Evolutionary conservation across 169 alveolate species (phyloP).

Genomic region (Eimeria zaria): DNA sequence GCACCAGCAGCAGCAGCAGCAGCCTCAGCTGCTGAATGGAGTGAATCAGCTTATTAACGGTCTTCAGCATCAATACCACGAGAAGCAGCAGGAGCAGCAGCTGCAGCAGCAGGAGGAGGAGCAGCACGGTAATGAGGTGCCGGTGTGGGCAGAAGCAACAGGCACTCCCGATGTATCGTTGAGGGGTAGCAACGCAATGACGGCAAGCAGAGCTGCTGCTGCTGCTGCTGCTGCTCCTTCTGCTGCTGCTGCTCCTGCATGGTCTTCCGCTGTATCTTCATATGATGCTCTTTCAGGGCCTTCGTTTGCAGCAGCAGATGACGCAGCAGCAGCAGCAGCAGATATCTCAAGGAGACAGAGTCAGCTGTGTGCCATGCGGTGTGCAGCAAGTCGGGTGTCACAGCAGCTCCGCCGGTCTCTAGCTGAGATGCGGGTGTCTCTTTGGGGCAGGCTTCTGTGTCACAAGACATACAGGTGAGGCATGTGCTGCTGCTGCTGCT

Average conservation of each 20-base stretch:
- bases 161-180: not conserved
- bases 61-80: not conserved
- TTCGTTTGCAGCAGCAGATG: not conserved
- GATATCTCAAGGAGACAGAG: slow-evolving; percentile 25
- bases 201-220: slow-evolving; percentile 14
- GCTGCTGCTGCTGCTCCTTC: no score
- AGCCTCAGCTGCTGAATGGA: slow-evolving; percentile 22
- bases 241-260: not conserved
- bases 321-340: slow-evolving; percentile 61
- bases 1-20: slow-evolving; percentile 69
- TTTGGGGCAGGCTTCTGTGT: slow-evolving; percentile 12
- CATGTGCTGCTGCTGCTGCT: slow-evolving; percentile 50
- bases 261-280: not conserved
- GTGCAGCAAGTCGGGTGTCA: slow-evolving; percentile 43
- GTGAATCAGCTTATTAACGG: not conserved
- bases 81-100: slow-evolving; percentile 28
- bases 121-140: not conserved
- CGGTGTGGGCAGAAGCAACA: not conserved
- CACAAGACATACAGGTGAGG: slow-evolving; percentile 34
- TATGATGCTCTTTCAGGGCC: not conserved
- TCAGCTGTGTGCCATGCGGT: slow-evolving; percentile 29
- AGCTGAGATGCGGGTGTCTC: not conserved
- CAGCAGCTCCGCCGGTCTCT: slow-evolving; percentile 60
- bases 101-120: slow-evolving; percentile 48
- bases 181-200: slow-evolving; percentile 15